Base-by-base conservation (phyloP, 306 rosid species). In the Hylodesmum podocarpum region DNA sequence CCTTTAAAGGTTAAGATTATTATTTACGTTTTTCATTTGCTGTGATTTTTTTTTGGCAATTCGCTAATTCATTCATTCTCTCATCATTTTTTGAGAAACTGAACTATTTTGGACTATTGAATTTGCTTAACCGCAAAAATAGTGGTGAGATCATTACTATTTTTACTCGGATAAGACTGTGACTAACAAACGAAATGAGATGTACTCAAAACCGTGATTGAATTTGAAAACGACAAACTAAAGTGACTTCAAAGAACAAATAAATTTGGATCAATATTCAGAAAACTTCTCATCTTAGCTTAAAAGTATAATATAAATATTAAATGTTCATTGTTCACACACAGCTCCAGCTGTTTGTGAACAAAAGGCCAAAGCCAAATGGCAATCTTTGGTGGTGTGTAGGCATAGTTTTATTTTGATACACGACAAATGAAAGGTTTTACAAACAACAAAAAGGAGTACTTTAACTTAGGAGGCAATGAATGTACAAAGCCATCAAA, bases 51-150 rank as follows among this genome's bases (percentile, higher is more conserved):
- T 46, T 3, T 46, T 15, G 5, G 1, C 65, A 25, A 5, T 9
- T 55, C 63, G n/a, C 61, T 21, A 22, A 8, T 21, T 51, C 59
- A 51, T 12, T 25, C 18, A 8, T 21, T 51, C 59, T 19, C 7
- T 25, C 18, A 55, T 25, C 29, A 3, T 55, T 55, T 1, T 55
- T 58, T 15, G 47, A 33, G 50, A 10, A 65, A 55, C 63, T 12
- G 6, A 37, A 39, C 29, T 5, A 33, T 57, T 41, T 81, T 80
- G 74, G 27, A 73, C 46, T 29, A 83, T 53, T 53, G 54, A 81
- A 82, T 92, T 92, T 88, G 93, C 91, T 92, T 88, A 39, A 88
- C 86, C 86, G 91, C 80, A 47, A 92, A 88, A 88, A 12, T 16
- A 47, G 82, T 86, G 79, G 64, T 55, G 28, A 50, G 70, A 76